A percentile compares a stretch with the other conserved stretches of the same genome.
Evolutionary conservation across 2,329 filamentous ascomycete species (phyloP).

Genomic region (Ramularia endophylla): DNA sequence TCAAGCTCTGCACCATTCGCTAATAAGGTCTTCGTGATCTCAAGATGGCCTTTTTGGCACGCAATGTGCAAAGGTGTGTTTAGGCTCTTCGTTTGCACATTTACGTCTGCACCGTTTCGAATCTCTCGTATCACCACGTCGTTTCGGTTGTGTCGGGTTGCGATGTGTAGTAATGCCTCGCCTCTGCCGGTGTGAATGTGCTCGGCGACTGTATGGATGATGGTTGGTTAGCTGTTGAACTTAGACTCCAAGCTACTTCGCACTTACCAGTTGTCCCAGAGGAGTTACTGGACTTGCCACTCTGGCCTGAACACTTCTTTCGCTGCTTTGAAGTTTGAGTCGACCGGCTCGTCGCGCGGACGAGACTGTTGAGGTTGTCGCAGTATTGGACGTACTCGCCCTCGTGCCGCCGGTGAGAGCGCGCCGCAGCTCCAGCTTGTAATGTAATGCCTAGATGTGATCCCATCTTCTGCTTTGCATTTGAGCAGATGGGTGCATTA

Average conservation of each 20-base stretch:
- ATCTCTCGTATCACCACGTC: not conserved
- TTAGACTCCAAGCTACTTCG: too few relatives aligned
- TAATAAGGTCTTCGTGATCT: not conserved
- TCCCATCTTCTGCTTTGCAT: not conserved
- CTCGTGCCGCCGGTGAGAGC: not conserved
- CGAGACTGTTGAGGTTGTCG: too few relatives aligned
- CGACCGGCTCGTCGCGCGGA: too few relatives aligned
- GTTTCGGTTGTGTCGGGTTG: not conserved
- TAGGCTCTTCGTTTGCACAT: not conserved
- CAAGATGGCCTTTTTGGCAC: not conserved
- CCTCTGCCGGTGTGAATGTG: not conserved
- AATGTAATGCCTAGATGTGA: slow-evolving; percentile 1
- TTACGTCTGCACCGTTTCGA: not conserved
- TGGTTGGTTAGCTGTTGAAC: too few relatives aligned
- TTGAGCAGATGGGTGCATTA: too few relatives aligned
- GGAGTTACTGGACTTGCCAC: too few relatives aligned
- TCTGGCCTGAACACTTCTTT: too few relatives aligned
- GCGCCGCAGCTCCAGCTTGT: not conserved
- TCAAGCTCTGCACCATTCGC: not conserved
- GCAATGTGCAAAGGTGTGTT: slow-evolving; percentile 1
- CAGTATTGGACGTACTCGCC: too few relatives aligned
- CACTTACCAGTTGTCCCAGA: too few relatives aligned
- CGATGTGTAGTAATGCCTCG: not conserved
- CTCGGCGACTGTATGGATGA: too few relatives aligned
- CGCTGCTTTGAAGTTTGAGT: too few relatives aligned